phyloP scores from a whole-genome alignment of 1,284 basidiomycete species.

The Rhodotorula sp. region DNA sequence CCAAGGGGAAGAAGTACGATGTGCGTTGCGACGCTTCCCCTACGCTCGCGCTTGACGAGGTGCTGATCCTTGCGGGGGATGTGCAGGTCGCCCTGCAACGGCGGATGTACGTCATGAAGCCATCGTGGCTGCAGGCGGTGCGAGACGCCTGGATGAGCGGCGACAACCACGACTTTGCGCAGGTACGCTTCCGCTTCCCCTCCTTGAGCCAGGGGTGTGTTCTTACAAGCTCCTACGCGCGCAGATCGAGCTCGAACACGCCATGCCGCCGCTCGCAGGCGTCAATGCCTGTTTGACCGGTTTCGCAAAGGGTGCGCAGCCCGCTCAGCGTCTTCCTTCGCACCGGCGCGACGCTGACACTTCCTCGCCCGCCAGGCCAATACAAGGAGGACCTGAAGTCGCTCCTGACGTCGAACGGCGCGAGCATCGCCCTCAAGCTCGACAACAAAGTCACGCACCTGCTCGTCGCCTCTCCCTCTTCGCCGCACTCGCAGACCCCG shows the following conservation, averaged over 20 bases:
- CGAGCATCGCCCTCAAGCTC: slow-evolving; percentile 31
- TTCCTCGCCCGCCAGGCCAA: background rate
- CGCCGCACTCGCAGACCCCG: slow-evolving; percentile 29
- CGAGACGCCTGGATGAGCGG: slow-evolving; percentile 72
- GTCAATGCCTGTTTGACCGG: slow-evolving; percentile 64
- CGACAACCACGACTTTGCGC: slow-evolving; percentile 66
- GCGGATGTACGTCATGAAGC: slow-evolving; percentile 69
- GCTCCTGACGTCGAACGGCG: slow-evolving; percentile 30
- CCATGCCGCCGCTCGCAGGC: slow-evolving; percentile 66
- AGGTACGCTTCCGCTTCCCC: slow-evolving; percentile 52
- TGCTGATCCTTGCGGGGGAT: background rate
- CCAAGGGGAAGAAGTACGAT: slow-evolving; percentile 75
- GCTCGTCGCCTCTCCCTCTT: slow-evolving; percentile 44
- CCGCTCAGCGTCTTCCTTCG: too few relatives aligned
- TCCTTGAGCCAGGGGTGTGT: too few relatives aligned
- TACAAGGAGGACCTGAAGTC: slow-evolving; percentile 16
- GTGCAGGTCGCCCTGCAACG: slow-evolving; percentile 69
- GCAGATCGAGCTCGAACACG: slow-evolving; percentile 61
- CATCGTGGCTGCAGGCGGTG: slow-evolving; percentile 69
- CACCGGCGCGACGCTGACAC: background rate
- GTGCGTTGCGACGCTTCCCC: slow-evolving; percentile 53
- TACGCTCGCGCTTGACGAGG: background rate
- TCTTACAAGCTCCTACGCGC: too few relatives aligned
- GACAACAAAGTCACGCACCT: slow-evolving; percentile 32
- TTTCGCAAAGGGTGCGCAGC: slow-evolving; percentile 27